Base-by-base conservation (phyloP, 2,329 filamentous ascomycete species). In the Penicillium corylophilum region DNA sequence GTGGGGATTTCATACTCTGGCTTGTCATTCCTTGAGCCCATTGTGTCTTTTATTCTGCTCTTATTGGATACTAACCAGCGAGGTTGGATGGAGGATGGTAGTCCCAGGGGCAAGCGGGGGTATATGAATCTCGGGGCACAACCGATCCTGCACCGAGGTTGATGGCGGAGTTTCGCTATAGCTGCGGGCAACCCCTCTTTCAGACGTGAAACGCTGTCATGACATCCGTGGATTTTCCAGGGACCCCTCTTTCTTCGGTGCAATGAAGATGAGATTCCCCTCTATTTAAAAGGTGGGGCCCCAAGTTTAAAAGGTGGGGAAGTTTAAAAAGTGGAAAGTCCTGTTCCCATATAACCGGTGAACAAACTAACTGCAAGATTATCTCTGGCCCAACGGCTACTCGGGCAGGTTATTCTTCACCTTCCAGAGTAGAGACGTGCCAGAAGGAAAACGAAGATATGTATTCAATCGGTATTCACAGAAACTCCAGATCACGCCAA, bases 1-100 rank as follows among this genome's bases (percentile, higher is more conserved):
- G 75, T 74, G 2, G 78, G 79, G 31, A 81, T 74, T 2, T 60
- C 48, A 29, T 50, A 54, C 3, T 50, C 40, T 8, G 51, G 50
- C 3, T 22, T 33, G 8, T 51, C 46, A 20, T 40, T 46, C 31
- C 38, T 5, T 13, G 53, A 51, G 10, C 41, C 49, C 55, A 62
- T 60, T 12, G 5, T 50, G 35, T 16, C 15, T 8, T 18, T 16
- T 16, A 10, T 8, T 28, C 9, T 28, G 26, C 26, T 35, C n/a
- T 16, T 35, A 24, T 9, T 39, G 10, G 16, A 20, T 13, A 28
- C n/a, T 39, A 5, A 39, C 9, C 18, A 15, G 31, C n/a, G 20
- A 15, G 36, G 13, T 39, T 39, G 36, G 10, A 8, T 4, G 13
- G 12, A 39, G 2, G 12, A 15, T 13, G 10, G 10, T 18, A 15